Evolutionary conservation across 2,329 filamentous ascomycete species (phyloP), one percentile per base, ranked within the genome.

Genomic region (Paramyrothecium sp.): DNA sequence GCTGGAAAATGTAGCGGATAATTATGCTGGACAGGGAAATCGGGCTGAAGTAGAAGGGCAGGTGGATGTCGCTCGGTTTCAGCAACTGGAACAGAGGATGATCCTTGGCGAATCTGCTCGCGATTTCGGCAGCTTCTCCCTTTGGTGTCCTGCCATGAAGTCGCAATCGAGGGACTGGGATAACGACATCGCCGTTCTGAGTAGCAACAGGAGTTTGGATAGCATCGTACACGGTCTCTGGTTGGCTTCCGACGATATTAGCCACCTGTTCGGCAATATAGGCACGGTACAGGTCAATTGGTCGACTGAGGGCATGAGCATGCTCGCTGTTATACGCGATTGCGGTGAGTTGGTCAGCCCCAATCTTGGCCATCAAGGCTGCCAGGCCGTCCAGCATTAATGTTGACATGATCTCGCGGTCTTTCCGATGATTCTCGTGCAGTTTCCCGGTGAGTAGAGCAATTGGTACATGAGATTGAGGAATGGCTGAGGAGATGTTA

Each of bases 1-100:
- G 78, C 63, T 83, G 81, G 58, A 85, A 75, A 53, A 90, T 84
- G 57, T 82, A 82, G 3, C 81, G 79, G 7, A 90, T 69, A 13
- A 89, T 77, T 20, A 86, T 76, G 33, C 79, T 76, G 11, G 80
- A 79, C 21, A 90, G 76, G 8, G 81, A 76, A 17, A 75, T 71
- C 0, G 83, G 78, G 66, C 85, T 84, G 78, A 88, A 89, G 73
- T 88, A 87, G 73, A 90, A 88, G 55, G 83, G 81, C 13, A 90
- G 73, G 61, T 87, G 87, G 11, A 82, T 79, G 58, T 85, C 86
- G 53, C 81, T 78, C 20, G 79, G 74, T 26, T 76, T 74, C 2
- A 86, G 85, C 57, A 79, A 78, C 59, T 80, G 74, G 59, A 88
- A 75, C 26, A 88, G 76, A 16, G 51, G 33, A 20, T 56, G 48